phyloP scores from a whole-genome alignment of 345 rosid genomes.

The Camelina laxa region DNA sequence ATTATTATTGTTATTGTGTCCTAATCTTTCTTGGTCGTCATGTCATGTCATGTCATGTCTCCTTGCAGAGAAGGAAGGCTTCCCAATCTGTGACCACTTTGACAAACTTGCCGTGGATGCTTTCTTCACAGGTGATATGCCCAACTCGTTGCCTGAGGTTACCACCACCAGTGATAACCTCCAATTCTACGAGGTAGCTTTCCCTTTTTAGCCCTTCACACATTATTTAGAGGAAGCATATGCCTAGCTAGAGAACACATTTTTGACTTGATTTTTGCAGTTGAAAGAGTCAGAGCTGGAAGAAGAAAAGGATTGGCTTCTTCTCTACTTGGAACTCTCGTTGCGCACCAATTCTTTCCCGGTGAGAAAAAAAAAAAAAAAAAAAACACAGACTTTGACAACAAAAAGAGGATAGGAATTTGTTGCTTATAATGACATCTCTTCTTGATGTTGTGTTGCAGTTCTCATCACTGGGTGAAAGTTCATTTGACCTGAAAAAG shows the following conservation, averaged over 20 bases:
- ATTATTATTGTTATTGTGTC: background rate
- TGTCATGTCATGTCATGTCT: too few relatives aligned
- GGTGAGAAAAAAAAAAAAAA: background rate
- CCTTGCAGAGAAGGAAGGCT: background rate
- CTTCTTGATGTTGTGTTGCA: constrained; percentile 2
- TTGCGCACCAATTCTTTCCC: background rate
- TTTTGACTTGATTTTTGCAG: background rate
- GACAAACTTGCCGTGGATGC: background rate
- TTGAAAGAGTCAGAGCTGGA: background rate
- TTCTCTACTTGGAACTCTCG: background rate
- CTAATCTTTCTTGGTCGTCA: background rate
- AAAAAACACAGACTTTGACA: too few relatives aligned
- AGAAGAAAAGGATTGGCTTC: background rate
- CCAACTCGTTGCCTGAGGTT: background rate
- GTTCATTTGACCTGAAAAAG: background rate
- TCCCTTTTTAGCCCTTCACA: background rate
- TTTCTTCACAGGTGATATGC: constrained; percentile 7
- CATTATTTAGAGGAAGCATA: background rate
- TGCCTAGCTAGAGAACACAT: background rate
- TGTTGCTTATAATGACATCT: background rate
- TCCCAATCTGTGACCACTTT: background rate
- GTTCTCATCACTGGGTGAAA: accelerated
- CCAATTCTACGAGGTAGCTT: constrained; percentile 1
- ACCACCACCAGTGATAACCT: background rate
- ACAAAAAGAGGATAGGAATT: background rate